A percentile compares a stretch with the other conserved stretches of the same genome.
phyloP scores from a whole-genome alignment of 2,329 filamentous ascomycete genomes.

The Pseudogymnoascus sp. region DNA sequence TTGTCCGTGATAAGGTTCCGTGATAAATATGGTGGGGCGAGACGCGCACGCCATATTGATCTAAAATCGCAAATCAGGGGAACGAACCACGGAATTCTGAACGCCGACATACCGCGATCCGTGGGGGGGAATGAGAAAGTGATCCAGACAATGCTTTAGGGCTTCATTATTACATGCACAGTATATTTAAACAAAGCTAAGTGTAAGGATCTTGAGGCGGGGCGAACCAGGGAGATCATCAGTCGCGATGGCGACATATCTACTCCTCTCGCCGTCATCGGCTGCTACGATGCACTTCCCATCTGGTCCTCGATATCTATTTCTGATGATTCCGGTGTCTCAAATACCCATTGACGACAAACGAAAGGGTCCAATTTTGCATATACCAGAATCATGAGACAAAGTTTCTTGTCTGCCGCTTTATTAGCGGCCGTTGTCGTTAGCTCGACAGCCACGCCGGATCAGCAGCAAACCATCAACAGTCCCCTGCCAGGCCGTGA shows the following conservation, averaged over 20 bases:
- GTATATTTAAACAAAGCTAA: neutral
- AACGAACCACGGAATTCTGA: neutral
- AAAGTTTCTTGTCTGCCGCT: constrained; percentile 14
- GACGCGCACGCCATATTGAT: neutral
- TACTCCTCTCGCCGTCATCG: neutral
- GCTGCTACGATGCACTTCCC: neutral
- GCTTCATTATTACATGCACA: neutral
- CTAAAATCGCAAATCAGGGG: neutral
- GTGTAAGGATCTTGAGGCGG: neutral
- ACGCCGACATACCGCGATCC: neutral
- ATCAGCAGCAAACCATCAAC: constrained; percentile 11
- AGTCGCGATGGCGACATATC: neutral
- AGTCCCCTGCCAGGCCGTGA: neutral
- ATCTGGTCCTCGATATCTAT: neutral
- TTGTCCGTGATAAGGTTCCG: neutral
- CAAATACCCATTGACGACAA: neutral
- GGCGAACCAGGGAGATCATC: neutral
- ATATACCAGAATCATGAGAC: neutral
- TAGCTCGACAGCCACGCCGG: constrained; percentile 13
- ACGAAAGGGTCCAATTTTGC: neutral
- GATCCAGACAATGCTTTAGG: neutral
- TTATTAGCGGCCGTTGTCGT: constrained; percentile 11
- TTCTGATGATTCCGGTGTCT: neutral
- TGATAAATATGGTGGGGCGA: neutral
- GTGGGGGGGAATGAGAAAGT: neutral